phyloP scores from a whole-genome alignment of 1,284 basidiomycete genomes.

The Ustilago tritici region DNA sequence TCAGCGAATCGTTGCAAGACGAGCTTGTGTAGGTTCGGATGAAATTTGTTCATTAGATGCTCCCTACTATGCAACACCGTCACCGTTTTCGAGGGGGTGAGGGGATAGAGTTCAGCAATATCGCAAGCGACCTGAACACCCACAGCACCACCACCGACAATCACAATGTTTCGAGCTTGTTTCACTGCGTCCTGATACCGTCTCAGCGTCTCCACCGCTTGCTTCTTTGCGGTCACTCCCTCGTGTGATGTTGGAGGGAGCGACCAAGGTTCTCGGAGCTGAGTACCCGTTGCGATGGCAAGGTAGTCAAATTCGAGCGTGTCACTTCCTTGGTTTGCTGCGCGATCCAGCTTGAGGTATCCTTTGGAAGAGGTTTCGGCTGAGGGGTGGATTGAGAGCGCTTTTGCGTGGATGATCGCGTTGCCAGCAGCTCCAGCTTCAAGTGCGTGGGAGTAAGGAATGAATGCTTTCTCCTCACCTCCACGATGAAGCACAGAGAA shows the following conservation, averaged over 20 bases:
- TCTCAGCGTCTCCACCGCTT: slow-evolving; percentile 55
- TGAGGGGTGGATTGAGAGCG: slow-evolving; percentile 21
- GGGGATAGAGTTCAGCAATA: slow-evolving; percentile 56
- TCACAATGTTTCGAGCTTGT: slow-evolving; percentile 54
- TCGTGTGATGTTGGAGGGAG: slow-evolving; percentile 13
- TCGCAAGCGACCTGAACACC: slow-evolving; percentile 66
- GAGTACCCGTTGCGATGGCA: slow-evolving; percentile 46
- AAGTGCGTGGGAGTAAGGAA: slow-evolving; percentile 76
- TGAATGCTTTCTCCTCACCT: slow-evolving; percentile 74
- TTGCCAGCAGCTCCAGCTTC: neutral
- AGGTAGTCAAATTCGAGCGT: slow-evolving; percentile 41
- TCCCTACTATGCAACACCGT: slow-evolving; percentile 51
- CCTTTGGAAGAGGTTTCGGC: neutral
- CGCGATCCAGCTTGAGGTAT: slow-evolving; percentile 26
- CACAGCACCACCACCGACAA: slow-evolving; percentile 67
- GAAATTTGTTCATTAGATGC: slow-evolving; percentile 51
- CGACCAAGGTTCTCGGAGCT: slow-evolving; percentile 34
- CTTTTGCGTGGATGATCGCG: slow-evolving; percentile 32
- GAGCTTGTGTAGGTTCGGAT: slow-evolving; percentile 32
- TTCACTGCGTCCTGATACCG: slow-evolving; percentile 51
- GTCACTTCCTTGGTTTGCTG: neutral
- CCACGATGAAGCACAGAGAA: slow-evolving; percentile 71
- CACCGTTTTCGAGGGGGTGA: slow-evolving; percentile 24
- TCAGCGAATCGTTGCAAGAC: slow-evolving; percentile 22
- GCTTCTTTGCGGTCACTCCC: slow-evolving; percentile 34